Conservation (phyloP, 2,329 filamentous ascomycete genomes). For the Elsinoe necatrix region DNA sequence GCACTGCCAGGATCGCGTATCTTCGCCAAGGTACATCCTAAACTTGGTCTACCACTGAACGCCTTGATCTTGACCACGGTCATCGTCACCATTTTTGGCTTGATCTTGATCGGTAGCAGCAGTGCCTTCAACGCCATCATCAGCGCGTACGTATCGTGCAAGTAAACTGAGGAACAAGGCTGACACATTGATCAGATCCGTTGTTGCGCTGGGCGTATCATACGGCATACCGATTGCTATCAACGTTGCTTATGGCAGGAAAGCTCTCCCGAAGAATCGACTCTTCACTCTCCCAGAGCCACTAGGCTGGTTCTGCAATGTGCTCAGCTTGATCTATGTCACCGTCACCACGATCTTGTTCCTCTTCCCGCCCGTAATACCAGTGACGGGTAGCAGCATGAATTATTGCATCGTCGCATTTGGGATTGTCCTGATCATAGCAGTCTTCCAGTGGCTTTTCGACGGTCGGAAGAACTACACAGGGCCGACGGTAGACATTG, state of each 20-base stretch:
- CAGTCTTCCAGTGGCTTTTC: slow-evolving; percentile 50
- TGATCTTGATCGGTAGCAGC: slow-evolving; percentile 31
- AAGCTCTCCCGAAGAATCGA: slow-evolving; percentile 50
- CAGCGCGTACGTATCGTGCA: slow-evolving; percentile 22
- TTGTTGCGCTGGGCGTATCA: slow-evolving; percentile 62
- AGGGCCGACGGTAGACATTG: slow-evolving; percentile 36
- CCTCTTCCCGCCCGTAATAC: slow-evolving; percentile 60
- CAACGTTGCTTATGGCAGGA: slow-evolving; percentile 58
- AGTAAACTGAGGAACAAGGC: too few relatives aligned
- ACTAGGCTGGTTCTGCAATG: slow-evolving; percentile 54
- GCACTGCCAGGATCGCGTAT: slow-evolving; percentile 29
- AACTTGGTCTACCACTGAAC: slow-evolving; percentile 29
- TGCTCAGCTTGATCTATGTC: slow-evolving; percentile 55
- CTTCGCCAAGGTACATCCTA: slow-evolving; percentile 30
- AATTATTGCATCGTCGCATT: slow-evolving; percentile 54
- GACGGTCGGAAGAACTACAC: slow-evolving; percentile 54
- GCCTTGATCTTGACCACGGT: slow-evolving; percentile 27
- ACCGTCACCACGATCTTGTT: slow-evolving; percentile 66
- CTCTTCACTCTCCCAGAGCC: slow-evolving; percentile 48
- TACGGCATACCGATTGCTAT: slow-evolving; percentile 68
- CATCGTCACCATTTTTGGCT: slow-evolving; percentile 30
- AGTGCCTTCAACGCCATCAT: slow-evolving; percentile 33
- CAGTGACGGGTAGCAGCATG: slow-evolving; percentile 60
- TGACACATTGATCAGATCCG: slow-evolving; percentile 46
- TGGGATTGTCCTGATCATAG: slow-evolving; percentile 50